Percentiles rank a stretch among this genome's conserved stretches.
phyloP scores from a whole-genome alignment of 148 eudicot species.

The Cornus controversa region DNA sequence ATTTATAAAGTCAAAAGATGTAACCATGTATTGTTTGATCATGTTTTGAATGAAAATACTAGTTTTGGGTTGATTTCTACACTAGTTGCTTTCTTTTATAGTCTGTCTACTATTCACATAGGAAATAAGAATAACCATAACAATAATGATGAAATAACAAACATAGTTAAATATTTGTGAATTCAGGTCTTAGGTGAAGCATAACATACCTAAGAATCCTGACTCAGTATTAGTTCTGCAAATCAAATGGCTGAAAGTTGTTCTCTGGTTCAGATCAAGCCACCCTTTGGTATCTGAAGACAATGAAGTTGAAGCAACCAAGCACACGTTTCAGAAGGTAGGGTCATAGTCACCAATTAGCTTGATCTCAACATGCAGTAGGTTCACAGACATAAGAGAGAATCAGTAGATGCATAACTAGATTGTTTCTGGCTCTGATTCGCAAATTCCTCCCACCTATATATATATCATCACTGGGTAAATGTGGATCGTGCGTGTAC shows the following conservation, averaged over 20 bases:
- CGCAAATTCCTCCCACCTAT: too few species aligned
- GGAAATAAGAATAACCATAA: background rate
- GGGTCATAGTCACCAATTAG: slow-evolving; percentile 47
- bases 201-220: slow-evolving; percentile 26
- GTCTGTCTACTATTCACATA: background rate
- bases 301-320: slow-evolving; percentile 58
- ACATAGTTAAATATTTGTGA: background rate
- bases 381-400: too few species aligned
- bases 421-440: too few species aligned
- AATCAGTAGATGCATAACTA: slow-evolving; percentile 5
- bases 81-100: background rate
- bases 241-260: slow-evolving; percentile 42
- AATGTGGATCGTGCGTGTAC: too few species aligned
- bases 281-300: slow-evolving; percentile 30
- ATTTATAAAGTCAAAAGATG: background rate
- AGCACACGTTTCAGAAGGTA: slow-evolving; percentile 67
- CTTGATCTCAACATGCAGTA: slow-evolving; percentile 62
- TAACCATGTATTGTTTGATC: background rate
- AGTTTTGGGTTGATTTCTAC: background rate
- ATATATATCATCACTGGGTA: too few species aligned
- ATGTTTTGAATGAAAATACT: background rate
- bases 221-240: slow-evolving; percentile 33
- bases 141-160: background rate
- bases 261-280: slow-evolving; percentile 43
- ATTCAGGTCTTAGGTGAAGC: background rate